A percentile compares a stretch with the other conserved stretches of the same genome.
Evolutionary conservation across 495 filamentous ascomycete species (phyloP).

Genomic region (Lophiostoma macrostomum): DNA sequence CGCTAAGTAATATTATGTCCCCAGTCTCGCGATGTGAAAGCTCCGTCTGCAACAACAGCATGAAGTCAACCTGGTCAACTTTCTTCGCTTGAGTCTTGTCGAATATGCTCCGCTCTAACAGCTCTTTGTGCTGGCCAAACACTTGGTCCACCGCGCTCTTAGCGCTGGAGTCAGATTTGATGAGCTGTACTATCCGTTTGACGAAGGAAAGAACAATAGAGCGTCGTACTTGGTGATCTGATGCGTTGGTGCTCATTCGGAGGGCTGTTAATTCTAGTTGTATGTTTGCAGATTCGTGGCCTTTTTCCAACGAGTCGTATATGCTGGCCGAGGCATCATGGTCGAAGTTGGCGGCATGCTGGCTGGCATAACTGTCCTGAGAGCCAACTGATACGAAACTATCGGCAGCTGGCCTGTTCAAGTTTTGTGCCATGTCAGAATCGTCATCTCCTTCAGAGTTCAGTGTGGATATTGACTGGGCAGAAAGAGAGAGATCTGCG

Average conservation of each 20-base stretch:
- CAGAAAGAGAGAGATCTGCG: constrained; percentile 64
- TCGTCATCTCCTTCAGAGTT: constrained; percentile 47
- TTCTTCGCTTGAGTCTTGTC: constrained; percentile 57
- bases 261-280: constrained; percentile 87
- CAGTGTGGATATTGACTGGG: constrained; percentile 74
- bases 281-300: constrained; percentile 76
- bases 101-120: constrained; percentile 58
- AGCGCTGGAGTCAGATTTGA: constrained; percentile 49
- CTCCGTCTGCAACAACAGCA: constrained; percentile 78
- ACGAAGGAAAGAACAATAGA: constrained; percentile 83
- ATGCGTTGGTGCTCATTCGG: constrained; percentile 83
- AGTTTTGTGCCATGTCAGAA: constrained; percentile 33
- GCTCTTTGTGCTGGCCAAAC: constrained; percentile 53
- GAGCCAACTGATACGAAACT: constrained; percentile 57
- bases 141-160: constrained; percentile 64
- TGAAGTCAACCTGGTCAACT: constrained; percentile 78
- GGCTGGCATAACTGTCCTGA: constrained; percentile 48
- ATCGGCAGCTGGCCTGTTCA: constrained; percentile 46
- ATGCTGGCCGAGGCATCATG: constrained; percentile 81
- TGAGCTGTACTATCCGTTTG: constrained; percentile 71
- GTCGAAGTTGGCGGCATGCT: constrained; percentile 70
- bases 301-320: constrained; percentile 72
- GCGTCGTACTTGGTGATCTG: constrained; percentile 79
- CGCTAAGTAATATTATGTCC: constrained; percentile 67
- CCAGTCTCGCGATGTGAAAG: constrained; percentile 53